phyloP scores from a whole-genome alignment of 768 basidiomycete genomes.

The Tulasnella sp. region DNA sequence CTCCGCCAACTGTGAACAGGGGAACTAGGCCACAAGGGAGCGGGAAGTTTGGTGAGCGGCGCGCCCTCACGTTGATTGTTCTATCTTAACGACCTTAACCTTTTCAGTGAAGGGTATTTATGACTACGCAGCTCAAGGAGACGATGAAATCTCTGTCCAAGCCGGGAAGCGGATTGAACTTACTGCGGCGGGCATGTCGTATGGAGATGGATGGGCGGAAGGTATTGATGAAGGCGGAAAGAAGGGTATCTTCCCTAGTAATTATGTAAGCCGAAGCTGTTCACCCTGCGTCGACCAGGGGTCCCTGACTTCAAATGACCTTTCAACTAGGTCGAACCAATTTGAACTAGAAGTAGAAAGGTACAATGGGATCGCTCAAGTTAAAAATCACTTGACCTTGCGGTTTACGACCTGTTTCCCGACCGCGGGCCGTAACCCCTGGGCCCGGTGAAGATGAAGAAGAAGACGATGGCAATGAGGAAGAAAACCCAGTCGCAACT shows the following conservation, averaged over 20 bases:
- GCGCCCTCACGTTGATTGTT: constrained; percentile 6
- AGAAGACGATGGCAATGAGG: background rate
- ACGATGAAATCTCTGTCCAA: constrained; percentile 66
- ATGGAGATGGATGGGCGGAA: constrained; percentile 87
- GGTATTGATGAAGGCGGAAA: constrained; percentile 49
- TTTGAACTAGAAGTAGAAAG: background rate
- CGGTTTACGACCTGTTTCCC: too few relatives aligned
- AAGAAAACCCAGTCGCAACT: background rate
- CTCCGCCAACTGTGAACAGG: background rate
- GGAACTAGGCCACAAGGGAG: constrained; percentile 41
- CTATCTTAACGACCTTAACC: background rate
- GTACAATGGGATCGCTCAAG: background rate
- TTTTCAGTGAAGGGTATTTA: constrained; percentile 77
- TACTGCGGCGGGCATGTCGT: constrained; percentile 66
- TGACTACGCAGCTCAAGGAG: constrained; percentile 71
- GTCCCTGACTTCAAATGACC: background rate
- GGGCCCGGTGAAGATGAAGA: background rate
- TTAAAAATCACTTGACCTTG: background rate
- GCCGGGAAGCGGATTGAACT: constrained; percentile 68
- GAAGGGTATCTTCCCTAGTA: constrained; percentile 77
- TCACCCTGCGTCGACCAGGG: background rate
- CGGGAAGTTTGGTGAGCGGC: constrained; percentile 57
- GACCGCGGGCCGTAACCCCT: background rate
- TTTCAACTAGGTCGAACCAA: background rate
- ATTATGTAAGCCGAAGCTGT: constrained; percentile 64